Evolutionary conservation across 2,329 filamentous ascomycete species (phyloP).

Genomic region (Drechslerella stenobrocha): DNA sequence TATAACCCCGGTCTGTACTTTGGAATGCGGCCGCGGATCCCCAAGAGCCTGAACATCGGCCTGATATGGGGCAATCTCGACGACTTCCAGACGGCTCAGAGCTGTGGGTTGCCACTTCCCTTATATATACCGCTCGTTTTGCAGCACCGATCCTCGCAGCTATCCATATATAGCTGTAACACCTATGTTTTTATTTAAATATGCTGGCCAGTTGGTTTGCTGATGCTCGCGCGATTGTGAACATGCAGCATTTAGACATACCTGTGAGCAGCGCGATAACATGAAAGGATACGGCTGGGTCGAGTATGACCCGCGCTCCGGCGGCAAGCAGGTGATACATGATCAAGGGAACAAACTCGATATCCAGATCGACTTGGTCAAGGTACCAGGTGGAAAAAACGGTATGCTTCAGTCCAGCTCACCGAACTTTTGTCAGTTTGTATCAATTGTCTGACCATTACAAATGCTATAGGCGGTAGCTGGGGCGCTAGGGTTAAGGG

Average conservation of each 20-base stretch:
- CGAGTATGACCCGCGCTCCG: slow-evolving; percentile 85
- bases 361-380: slow-evolving; percentile 90
- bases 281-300: slow-evolving; percentile 98
- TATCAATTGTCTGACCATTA: slow-evolving; percentile 5
- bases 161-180: no score
- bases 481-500: slow-evolving; percentile 92
- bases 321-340: slow-evolving; percentile 86
- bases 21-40: slow-evolving; percentile 78
- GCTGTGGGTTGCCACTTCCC: slow-evolving; percentile 63
- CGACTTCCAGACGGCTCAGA: slow-evolving; percentile 72
- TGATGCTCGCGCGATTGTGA: no score
- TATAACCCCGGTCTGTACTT: slow-evolving; percentile 95
- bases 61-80: slow-evolving; percentile 89
- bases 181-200: not conserved
- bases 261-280: slow-evolving; percentile 91
- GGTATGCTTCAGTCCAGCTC: slow-evolving; percentile 58
- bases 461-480: slow-evolving; percentile 62
- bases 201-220: not conserved
- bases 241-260: slow-evolving; percentile 76
- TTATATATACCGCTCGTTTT: no score
- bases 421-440: not conserved
- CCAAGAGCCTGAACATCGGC: slow-evolving; percentile 77
- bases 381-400: slow-evolving; percentile 79
- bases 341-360: slow-evolving; percentile 86
- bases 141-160: no score